phyloP scores from a whole-genome alignment of 192 early-diverging fungal species.

The Coemansia furcata region DNA sequence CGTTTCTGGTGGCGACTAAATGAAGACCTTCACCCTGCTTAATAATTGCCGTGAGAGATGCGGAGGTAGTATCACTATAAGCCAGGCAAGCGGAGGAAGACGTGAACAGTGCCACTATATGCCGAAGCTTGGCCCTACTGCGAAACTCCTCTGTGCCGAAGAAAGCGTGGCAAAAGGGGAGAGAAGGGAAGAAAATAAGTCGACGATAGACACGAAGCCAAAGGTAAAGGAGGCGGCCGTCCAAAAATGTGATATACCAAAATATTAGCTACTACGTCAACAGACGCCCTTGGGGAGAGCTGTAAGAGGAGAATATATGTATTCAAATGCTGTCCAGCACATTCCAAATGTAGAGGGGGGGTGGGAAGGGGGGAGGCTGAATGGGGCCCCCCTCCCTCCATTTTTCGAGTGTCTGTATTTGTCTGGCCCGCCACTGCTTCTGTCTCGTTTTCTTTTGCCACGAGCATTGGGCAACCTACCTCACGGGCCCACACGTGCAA shows the following conservation, averaged over 20 bases:
- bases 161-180: neutral
- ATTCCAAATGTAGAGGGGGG: constrained; percentile 1
- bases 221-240: neutral
- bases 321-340: constrained; percentile 1
- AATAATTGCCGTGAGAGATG: constrained; percentile 4
- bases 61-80: neutral
- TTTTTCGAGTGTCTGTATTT: neutral
- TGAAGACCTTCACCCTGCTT: neutral
- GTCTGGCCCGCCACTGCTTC: constrained; percentile 1
- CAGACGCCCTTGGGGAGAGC: neutral
- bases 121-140: constrained; percentile 3
- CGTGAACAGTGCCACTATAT: neutral
- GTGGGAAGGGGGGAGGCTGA: neutral
- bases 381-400: neutral
- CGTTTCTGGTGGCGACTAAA: neutral
- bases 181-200: neutral
- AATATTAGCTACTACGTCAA: neutral
- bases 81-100: neutral
- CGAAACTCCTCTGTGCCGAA: neutral
- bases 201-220: neutral
- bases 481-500: constrained; percentile 1
- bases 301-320: neutral
- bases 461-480: neutral
- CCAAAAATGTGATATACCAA: neutral
- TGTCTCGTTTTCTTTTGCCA: constrained; percentile 3